Conservation (phyloP, 768 basidiomycete genomes). For the Brasilioporus rufonigricans region DNA sequence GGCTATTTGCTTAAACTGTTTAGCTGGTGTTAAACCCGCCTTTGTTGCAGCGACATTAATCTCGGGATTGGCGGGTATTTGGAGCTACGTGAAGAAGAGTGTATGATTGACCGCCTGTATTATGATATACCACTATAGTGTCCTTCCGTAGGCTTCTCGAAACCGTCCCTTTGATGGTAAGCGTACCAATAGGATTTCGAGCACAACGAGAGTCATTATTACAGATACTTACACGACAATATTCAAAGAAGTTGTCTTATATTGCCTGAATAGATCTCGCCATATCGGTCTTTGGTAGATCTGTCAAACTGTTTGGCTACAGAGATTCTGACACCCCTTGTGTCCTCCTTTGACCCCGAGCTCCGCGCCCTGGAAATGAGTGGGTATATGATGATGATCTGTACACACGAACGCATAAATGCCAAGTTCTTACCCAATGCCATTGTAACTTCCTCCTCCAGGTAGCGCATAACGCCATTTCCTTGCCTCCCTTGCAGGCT, state of each 20-base stretch:
- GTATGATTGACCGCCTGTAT: conserved; percentile 58
- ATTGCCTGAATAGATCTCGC: conserved; percentile 29
- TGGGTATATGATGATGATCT: conserved; percentile 36
- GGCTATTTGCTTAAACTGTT: conserved; percentile 31
- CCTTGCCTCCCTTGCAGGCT: conserved; percentile 23
- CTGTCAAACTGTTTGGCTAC: conserved; percentile 34
- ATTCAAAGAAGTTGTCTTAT: conserved; percentile 32
- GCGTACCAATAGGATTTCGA: conserved; percentile 29
- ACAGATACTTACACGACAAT: conserved; percentile 18
- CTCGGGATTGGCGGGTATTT: conserved; percentile 86
- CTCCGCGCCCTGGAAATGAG: conserved; percentile 41
- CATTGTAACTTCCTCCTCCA: conserved; percentile 30
- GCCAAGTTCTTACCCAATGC: conserved; percentile 35
- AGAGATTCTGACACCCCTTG: conserved; percentile 35
- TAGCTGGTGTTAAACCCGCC: conserved; percentile 91
- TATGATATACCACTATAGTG: conserved; percentile 43
- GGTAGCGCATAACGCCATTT: conserved; percentile 20
- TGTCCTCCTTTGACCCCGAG: conserved; percentile 39
- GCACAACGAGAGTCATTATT: conserved; percentile 15
- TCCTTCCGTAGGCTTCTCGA: conserved; percentile 37
- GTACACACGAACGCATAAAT: conserved; percentile 38
- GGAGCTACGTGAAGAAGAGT: conserved; percentile 93
- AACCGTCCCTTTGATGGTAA: conserved; percentile 18
- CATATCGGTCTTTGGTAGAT: conserved; percentile 36
- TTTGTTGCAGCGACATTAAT: conserved; percentile 86